Evolutionary conservation across 176 grass and related monocot genomes (phyloP).

Genomic region (Alloteropsis semialata): DNA sequence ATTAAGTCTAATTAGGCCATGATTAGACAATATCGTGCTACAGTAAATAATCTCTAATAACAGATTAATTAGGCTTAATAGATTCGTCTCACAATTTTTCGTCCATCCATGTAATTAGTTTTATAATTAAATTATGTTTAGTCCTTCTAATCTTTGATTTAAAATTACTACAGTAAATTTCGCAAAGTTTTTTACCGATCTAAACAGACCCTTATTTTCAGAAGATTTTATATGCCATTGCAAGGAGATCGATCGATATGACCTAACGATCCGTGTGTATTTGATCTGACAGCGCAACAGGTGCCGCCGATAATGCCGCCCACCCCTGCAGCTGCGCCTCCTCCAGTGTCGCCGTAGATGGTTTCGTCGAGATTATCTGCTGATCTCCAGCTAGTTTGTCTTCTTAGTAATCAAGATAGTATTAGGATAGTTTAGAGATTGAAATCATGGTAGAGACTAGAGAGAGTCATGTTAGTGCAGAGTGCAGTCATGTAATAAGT

Average conservation of each 20-base stretch:
- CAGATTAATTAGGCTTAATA: too few species aligned
- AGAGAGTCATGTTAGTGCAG: background rate
- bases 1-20: too few species aligned
- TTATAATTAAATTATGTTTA: too few species aligned
- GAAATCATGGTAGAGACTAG: background rate
- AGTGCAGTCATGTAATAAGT: background rate
- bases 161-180: too few species aligned
- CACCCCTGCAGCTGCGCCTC: background rate
- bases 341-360: constrained; percentile 8
- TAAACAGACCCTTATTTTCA: too few species aligned
- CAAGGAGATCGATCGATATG: background rate
- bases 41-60: too few species aligned
- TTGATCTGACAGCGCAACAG: constrained; percentile 10
- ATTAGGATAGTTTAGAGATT: background rate
- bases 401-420: too few species aligned
- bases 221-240: background rate
- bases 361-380: background rate
- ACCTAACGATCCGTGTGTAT: background rate
- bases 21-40: too few species aligned
- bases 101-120: too few species aligned
- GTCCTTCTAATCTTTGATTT: too few species aligned
- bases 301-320: constrained; percentile 23
- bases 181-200: too few species aligned
- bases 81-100: too few species aligned
- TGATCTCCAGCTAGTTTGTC: background rate